Percentiles rank a stretch among this genome's conserved stretches.
Conservation (phyloP, 2,329 filamentous ascomycete species). For the Cladorrhinum sp. region DNA sequence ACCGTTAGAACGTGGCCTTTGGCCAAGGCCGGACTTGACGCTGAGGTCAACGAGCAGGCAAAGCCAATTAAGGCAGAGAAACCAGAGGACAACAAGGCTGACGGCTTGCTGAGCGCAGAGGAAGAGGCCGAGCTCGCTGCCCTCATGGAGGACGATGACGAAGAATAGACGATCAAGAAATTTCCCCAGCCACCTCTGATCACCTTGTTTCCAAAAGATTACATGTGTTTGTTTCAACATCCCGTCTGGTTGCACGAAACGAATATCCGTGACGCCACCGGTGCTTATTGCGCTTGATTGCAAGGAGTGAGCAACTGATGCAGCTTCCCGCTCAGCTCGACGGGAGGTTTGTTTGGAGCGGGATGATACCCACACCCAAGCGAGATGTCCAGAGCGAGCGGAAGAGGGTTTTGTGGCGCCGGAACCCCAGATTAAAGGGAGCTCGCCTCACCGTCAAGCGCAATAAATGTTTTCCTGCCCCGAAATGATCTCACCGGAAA, state of each 20-base stretch:
- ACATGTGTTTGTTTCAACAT: conserved; percentile 7
- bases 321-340: conserved; percentile 16
- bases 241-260: conserved; percentile 14
- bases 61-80: conserved; percentile 52
- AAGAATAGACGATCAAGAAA: conserved; percentile 14
- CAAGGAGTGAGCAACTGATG: conserved; percentile 15
- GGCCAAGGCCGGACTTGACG: conserved; percentile 55
- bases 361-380: not conserved
- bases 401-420: not conserved
- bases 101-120: conserved; percentile 69
- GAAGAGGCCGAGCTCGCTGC: conserved; percentile 90
- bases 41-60: conserved; percentile 44
- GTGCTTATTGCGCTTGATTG: conserved; percentile 22
- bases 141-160: conserved; percentile 72
- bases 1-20: conserved; percentile 85
- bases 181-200: not conserved
- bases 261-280: conserved; percentile 12
- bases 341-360: conserved; percentile 6
- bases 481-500: not conserved
- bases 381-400: conserved; percentile 3
- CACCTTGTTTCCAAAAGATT: not conserved
- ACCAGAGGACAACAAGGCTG: conserved; percentile 43
- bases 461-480: not conserved
- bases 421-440: not conserved
- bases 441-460: not conserved